Conservation (phyloP, 768 basidiomycete genomes). For the Russula sp. region DNA sequence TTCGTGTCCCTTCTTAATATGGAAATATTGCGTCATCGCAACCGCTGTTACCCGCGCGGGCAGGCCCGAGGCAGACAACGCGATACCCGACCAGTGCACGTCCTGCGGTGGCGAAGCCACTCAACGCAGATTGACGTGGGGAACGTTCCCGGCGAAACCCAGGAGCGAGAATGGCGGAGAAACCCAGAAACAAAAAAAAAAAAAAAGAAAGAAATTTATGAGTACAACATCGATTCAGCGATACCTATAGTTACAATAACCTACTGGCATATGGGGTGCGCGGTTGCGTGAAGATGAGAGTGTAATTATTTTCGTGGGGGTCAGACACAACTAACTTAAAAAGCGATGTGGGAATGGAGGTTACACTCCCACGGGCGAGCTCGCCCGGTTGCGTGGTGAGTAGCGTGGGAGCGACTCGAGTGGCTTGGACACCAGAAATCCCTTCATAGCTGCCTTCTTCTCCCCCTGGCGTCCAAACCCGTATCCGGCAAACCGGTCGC, state of each 20-base stretch:
- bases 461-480: constrained; percentile 82
- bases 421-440: constrained; percentile 30
- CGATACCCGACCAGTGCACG: too few species aligned
- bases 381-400: constrained; percentile 31
- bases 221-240: not conserved
- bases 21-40: not conserved
- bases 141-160: not conserved
- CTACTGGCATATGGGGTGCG: not conserved
- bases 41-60: not conserved
- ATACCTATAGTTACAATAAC: constrained; percentile 14
- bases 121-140: not conserved
- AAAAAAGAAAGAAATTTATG: not conserved
- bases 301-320: not conserved
- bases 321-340: not conserved
- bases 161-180: not conserved
- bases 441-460: constrained; percentile 60
- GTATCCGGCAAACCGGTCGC: constrained; percentile 38
- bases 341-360: not conserved
- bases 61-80: too few species aligned
- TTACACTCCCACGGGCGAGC: not conserved
- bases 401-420: constrained; percentile 22
- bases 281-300: not conserved
- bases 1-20: not conserved
- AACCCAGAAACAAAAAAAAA: not conserved
- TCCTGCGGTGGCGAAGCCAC: too few species aligned